Base-by-base conservation (phyloP, 2,329 filamentous ascomycete species). In the Ceratocystis albifundus region DNA sequence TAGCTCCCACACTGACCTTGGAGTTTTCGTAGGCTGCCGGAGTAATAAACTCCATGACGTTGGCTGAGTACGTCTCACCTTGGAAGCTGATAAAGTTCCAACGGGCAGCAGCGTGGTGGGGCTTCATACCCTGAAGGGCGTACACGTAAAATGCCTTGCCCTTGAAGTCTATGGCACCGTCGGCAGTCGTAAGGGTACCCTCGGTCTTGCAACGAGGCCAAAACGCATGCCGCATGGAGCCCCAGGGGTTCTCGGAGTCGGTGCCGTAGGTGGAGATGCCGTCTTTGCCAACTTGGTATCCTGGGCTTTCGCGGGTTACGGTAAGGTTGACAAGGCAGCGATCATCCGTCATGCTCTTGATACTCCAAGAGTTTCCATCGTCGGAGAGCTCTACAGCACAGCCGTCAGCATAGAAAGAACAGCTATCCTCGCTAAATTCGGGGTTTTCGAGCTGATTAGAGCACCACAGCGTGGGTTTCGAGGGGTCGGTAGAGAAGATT, bases 21-120 rank as follows among this genome's bases (percentile, higher is more conserved):
- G 92, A 96, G 63, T 85, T 86, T 44, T 89, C 94, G 74, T 99
- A 99, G 3, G 93, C 96, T 3, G 89, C 85, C 32, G 94, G 95
- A 0, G 94, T 99, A 46, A 86, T 96, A 76, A 87, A 99, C 76
- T 97, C 89, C 94, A 99, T 99, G 80, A 97, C 80, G 70, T 96
- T 78, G 32, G 92, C 93, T 32, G 92, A 94, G 78, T 90, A 88
- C 22, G 81, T 90, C 25, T 90, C 88, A 15, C 89, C 87, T 75
- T 97, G 92, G 79, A 96, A 96, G 77, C 92, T 85, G 76, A 84
- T 82, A 79, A 96, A 99, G 77, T 94, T 96, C 94, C 94, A 99
- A 69, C 84, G 85, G 36, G 89, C 86, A 69, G 93, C 92, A 68
- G 91, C 89, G 75, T 99, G 95, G 76, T 99, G 94, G 50, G 94